phyloP scores from a whole-genome alignment of 305 asterid species.

The Striga hermonthica region DNA sequence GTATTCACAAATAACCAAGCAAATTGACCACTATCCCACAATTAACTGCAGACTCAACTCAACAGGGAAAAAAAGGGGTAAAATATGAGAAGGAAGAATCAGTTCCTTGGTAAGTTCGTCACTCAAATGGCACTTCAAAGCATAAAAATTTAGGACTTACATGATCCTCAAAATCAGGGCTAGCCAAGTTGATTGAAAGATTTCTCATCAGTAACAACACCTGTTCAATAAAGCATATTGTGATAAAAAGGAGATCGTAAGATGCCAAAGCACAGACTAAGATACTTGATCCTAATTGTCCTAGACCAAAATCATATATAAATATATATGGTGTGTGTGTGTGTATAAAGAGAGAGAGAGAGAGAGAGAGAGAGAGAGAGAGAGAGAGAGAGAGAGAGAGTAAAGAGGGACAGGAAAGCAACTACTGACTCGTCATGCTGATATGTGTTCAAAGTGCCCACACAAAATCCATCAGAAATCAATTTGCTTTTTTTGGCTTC shows the following conservation, averaged over 20 bases:
- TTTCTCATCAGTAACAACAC: slow-evolving; percentile 81
- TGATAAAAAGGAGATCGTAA: slow-evolving; percentile 12
- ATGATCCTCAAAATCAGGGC: slow-evolving; percentile 78
- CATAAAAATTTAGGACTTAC: slow-evolving; percentile 47
- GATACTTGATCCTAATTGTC: neutral
- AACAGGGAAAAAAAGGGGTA: neutral
- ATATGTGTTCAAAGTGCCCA: no score
- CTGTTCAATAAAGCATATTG: slow-evolving; percentile 36
- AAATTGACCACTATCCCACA: neutral
- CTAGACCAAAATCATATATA: neutral
- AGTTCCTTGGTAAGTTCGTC: neutral
- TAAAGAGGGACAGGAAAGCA: neutral
- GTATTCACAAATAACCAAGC: neutral
- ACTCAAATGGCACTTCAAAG: slow-evolving; percentile 7
- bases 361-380: no score
- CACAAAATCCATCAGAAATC: no score
- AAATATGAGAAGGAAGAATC: neutral
- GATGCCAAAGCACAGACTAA: slow-evolving; percentile 13
- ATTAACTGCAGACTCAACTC: neutral
- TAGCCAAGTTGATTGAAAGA: slow-evolving; percentile 77
- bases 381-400: no score
- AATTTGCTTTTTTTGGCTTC: no score
- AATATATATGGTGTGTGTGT: no score
- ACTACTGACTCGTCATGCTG: no score
- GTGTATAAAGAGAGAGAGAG: no score